These are phyloP conservation scores for Trichoderma guizhouense DNA, from an alignment of 2,329 filamentous ascomycete species.

Conservation along the genomic window DNA sequence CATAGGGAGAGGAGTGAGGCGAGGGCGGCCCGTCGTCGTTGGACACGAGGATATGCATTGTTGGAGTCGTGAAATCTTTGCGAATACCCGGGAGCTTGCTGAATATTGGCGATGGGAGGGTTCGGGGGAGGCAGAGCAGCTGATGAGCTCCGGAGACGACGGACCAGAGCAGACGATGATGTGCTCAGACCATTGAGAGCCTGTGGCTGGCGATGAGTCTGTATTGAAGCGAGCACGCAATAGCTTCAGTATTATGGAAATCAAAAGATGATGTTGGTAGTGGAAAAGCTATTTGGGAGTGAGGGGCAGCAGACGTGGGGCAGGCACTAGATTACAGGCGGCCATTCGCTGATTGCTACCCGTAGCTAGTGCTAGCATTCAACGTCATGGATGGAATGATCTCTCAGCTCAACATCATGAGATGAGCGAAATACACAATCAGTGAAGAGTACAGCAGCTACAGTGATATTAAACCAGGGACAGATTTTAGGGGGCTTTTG, in stretches of 20 bases:
- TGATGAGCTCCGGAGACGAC: background rate
- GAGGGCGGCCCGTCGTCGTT: slow-evolving; percentile 84
- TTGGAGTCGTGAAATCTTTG: background rate
- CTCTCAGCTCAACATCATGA: background rate
- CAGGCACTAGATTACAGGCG: background rate
- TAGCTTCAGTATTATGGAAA: background rate
- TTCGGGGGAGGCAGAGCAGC: background rate
- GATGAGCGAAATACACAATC: too few species aligned
- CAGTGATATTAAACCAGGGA: background rate
- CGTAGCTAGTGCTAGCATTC: background rate
- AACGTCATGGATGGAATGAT: background rate
- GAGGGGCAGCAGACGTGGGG: slow-evolving; percentile 16
- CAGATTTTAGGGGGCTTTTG: too few species aligned
- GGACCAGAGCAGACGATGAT: background rate
- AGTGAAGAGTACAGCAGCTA: background rate
- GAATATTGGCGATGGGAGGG: background rate
- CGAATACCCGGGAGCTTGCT: background rate
- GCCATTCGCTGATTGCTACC: background rate
- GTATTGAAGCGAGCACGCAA: background rate
- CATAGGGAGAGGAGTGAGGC: slow-evolving; percentile 73
- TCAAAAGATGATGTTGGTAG: background rate
- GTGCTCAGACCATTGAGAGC: background rate
- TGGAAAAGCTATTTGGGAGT: background rate
- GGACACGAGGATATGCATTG: slow-evolving; percentile 63
- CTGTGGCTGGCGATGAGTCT: background rate